Base-by-base conservation (phyloP, 2,329 filamentous ascomycete genomes). In the Oidium heveae region DNA sequence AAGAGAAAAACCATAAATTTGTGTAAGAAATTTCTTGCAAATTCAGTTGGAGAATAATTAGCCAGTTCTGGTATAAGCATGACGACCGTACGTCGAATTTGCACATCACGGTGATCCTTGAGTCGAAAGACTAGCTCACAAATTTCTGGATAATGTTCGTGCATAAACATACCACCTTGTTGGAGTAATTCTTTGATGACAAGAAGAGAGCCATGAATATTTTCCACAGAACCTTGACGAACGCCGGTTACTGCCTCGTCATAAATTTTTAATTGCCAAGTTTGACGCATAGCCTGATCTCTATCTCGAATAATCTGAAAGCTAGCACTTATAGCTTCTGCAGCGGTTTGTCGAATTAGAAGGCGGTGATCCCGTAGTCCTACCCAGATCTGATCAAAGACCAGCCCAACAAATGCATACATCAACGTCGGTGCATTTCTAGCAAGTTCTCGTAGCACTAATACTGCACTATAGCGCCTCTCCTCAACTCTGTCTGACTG, bases 161-260 rank as follows among this genome's bases (percentile, higher is more conserved):
- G 87, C 91, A 98, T 96, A 68, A 94, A 98, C 89, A 98, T 98
- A 61, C 87, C 88, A 54, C 91, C 91, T 66, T 94, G 89, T 58
- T 91, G 79, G 18, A 98, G 77, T 51, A 98, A 75, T 68, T 96
- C 89, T 66, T 89, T 93, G 62, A 96, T 75, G 1, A 93, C 87
- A 20, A 98, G 74, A 43, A 98, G 74, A 1, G 89, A 95, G n/a
- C 86, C 91, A 65, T 98, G 93, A 44, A 94, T 82, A 57, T 80
- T 83, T 66, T 98, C 91, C 55, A 93, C 76, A 18, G 86, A 86
- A 61, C 80, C 83, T 53, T 81, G 76, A 65, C 82, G 80, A 61
- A 98, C 79, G 7, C 88, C 88, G 57, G 77, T 74, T 57, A 86
- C 74, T 18, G 87, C 80, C 68, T 95, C 88, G 53, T 83, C 80